Evolutionary conservation across 1,284 basidiomycete species (phyloP).

Genomic region (Trichosporon asahii): DNA sequence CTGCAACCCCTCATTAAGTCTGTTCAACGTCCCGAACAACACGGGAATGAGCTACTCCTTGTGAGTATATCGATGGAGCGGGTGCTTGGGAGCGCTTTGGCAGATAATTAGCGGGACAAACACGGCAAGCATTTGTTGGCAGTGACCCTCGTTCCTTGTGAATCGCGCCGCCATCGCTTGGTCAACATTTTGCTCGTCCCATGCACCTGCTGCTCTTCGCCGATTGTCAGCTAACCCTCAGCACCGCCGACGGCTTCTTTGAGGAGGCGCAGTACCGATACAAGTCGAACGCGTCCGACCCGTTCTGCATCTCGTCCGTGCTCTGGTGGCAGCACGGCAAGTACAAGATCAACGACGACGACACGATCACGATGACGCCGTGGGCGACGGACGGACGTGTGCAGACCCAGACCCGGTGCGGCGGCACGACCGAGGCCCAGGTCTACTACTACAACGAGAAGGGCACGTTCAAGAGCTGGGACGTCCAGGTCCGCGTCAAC

Average conservation of each 20-base stretch:
- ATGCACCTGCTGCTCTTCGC: background rate
- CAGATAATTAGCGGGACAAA: too few relatives aligned
- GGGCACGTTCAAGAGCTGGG: constrained; percentile 35
- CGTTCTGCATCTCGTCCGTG: constrained; percentile 65
- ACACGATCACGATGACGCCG: constrained; percentile 68
- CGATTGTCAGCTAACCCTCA: constrained; percentile 38
- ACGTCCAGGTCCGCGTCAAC: constrained; percentile 6
- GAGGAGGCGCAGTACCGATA: constrained; percentile 87
- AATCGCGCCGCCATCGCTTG: too few relatives aligned
- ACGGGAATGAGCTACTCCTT: constrained; percentile 85
- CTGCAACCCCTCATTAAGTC: constrained; percentile 71
- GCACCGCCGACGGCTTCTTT: constrained; percentile 65
- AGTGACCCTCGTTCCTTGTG: too few relatives aligned
- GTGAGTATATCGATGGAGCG: constrained; percentile 55
- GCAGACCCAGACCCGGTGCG: constrained; percentile 86
- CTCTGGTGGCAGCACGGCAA: constrained; percentile 83
- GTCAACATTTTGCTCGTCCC: too few relatives aligned
- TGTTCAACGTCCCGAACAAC: constrained; percentile 74
- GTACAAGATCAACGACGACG: constrained; percentile 65
- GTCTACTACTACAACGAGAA: constrained; percentile 71
- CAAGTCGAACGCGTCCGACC: constrained; percentile 62
- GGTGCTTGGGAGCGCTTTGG: too few relatives aligned
- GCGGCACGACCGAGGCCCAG: constrained; percentile 76
- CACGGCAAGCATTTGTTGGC: too few relatives aligned
- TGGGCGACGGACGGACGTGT: constrained; percentile 75